Conservation (phyloP, 2,329 filamentous ascomycete genomes). For the Blastomyces parvus region DNA sequence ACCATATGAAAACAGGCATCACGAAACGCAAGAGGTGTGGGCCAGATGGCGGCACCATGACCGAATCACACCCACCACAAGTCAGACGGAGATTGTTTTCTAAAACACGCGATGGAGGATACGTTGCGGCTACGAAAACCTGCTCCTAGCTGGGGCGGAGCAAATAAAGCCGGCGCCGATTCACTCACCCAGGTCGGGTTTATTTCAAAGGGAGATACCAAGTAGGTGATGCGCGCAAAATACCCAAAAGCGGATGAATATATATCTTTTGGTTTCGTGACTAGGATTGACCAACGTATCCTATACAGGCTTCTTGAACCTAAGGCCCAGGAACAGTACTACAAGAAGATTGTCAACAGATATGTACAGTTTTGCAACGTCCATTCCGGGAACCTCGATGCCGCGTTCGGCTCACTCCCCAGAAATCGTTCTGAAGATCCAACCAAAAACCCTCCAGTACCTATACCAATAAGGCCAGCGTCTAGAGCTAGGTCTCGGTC, state of each 20-base stretch:
- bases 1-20: not conserved
- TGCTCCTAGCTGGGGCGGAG: slow-evolving; percentile 47
- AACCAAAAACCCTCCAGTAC: slow-evolving; percentile 32
- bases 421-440: slow-evolving; percentile 31
- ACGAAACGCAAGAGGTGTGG: not conserved
- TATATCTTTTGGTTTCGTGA: slow-evolving; percentile 5
- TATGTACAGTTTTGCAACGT: slow-evolving; percentile 84
- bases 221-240: slow-evolving; percentile 42
- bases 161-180: slow-evolving; percentile 66
- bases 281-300: slow-evolving; percentile 19
- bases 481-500: slow-evolving; percentile 10
- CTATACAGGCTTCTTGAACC: slow-evolving; percentile 55
- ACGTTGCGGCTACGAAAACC: slow-evolving; percentile 10
- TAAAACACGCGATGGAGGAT: slow-evolving; percentile 4
- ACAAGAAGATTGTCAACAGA: slow-evolving; percentile 74
- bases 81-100: not conserved
- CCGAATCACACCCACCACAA: not conserved
- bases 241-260: slow-evolving; percentile 6
- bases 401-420: slow-evolving; percentile 59
- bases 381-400: slow-evolving; percentile 62
- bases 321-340: slow-evolving; percentile 76
- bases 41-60: not conserved
- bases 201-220: slow-evolving; percentile 81
- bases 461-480: slow-evolving; percentile 15
- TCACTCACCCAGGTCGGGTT: slow-evolving; percentile 72